Evolutionary conservation across 805 yeast genomes (phyloP), one percentile per base, ranked within the genome.

Genomic region (Blastobotrys muscicola): DNA sequence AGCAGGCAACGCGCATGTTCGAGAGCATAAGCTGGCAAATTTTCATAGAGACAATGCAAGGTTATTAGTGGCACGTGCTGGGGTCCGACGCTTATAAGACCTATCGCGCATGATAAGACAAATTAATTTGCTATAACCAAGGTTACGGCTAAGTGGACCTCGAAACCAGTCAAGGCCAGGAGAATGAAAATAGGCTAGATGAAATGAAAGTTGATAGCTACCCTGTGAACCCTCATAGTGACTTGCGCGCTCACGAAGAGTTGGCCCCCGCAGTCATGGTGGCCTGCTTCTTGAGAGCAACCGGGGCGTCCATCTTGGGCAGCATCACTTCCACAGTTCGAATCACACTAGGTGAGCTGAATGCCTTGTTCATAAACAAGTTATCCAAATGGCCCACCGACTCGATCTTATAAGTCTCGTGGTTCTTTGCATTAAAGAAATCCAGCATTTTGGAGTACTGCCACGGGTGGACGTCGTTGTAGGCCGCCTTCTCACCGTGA

Each of bases 381-480:
- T 56, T 61, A 39, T 70, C 66, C 32, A 75, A 67, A 50, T 76
- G 79, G 1, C 72, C 76, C 10, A 68, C 62, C 5, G 74, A 72
- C 29, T 68, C 60, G 33, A 75, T 68, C 46, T 67, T 66, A 13
- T 66, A 55, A 41, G 69, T 64, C 37, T 65, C 57, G 7, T 59
- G 59, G 42, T 68, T 64, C 36, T 62, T 62, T 45, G 82, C 82
- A 49, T 76, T 78, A 68, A 84, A 83, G 35, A 74, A 59, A 20
- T 65, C 60, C 23, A 73, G 58, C 29, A 74, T 48, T 41, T 59
- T 56, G 35, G 68, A 57, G 63, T 75, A 75, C 43, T 75, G 65
- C 85, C 85, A 79, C 39, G 72, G 72, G 50, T 76, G 81, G 46
- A 79, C 71, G 49, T 78, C 81, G 50, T 78, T 78, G 58, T 78